A percentile compares a stretch with the other conserved stretches of the same genome.
These are phyloP conservation scores for Syzygium aromaticum DNA, from an alignment of 345 rosid species.

Conservation along the genomic window DNA sequence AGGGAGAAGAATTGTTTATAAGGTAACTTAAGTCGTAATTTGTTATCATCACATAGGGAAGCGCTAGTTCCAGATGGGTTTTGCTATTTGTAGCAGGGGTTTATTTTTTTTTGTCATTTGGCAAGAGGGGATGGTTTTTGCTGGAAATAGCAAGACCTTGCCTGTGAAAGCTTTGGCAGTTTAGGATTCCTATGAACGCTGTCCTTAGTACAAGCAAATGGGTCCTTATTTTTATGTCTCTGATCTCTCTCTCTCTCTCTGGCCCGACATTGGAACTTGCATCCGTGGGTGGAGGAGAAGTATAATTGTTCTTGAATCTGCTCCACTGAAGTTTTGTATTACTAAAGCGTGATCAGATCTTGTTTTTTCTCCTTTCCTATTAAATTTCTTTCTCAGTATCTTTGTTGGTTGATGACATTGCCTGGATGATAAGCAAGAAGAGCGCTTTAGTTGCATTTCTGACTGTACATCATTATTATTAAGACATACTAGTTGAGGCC, in stretches of 20 bases:
- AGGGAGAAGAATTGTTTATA: constrained; percentile 50
- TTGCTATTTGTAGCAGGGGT: constrained; percentile 12
- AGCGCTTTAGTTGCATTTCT: not conserved
- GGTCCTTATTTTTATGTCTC: not conserved
- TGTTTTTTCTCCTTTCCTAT: not conserved
- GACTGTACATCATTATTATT: not conserved
- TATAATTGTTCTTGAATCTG: not conserved
- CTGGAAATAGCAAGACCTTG: constrained; percentile 3
- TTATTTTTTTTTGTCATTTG: constrained; percentile 1
- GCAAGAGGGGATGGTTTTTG: constrained; percentile 8
- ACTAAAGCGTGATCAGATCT: not conserved
- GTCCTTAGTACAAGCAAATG: constrained; percentile 1
- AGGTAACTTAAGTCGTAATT: not conserved
- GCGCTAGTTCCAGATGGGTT: constrained; percentile 25
- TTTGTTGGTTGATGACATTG: not conserved
- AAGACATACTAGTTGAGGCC: not conserved
- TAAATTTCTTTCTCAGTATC: not conserved
- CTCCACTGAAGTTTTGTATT: not conserved
- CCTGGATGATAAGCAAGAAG: not conserved
- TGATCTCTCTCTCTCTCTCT: not conserved
- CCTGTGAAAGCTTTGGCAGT: not conserved
- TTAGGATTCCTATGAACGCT: constrained; percentile 2
- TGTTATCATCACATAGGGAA: constrained; percentile 3
- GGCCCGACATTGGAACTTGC: not conserved
- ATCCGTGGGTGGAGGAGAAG: constrained; percentile 5